phyloP scores from a whole-genome alignment of 2,329 filamentous ascomycete species.

The Ploettnerulaceae sp. region DNA sequence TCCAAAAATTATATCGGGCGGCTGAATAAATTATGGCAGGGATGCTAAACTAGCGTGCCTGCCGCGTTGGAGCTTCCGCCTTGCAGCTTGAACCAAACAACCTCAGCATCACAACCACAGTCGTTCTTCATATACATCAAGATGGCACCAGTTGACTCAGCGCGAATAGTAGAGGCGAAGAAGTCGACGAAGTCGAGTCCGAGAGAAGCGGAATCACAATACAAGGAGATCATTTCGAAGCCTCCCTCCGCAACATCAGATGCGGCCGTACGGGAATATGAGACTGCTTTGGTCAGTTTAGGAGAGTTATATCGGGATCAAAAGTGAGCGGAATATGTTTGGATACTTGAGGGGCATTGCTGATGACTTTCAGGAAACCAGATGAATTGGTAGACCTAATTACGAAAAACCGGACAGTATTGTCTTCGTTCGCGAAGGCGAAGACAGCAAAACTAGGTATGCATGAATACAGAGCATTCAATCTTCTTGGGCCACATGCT shows the following conservation, averaged over 20 bases:
- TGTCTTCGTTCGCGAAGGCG: slow-evolving; percentile 96
- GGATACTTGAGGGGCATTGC: slow-evolving; percentile 16
- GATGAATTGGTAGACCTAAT: slow-evolving; percentile 86
- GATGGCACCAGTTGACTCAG: slow-evolving; percentile 56
- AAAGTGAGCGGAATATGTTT: slow-evolving; percentile 50
- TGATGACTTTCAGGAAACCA: slow-evolving; percentile 54
- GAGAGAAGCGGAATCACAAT: slow-evolving; percentile 77
- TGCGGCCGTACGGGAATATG: slow-evolving; percentile 84
- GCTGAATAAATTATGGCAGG: slow-evolving; percentile 24
- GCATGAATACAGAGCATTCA: slow-evolving; percentile 29
- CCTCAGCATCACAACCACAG: slow-evolving; percentile 19
- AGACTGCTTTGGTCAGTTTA: slow-evolving; percentile 79
- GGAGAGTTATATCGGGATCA: slow-evolving; percentile 91
- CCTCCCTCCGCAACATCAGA: slow-evolving; percentile 79
- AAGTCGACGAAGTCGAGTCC: slow-evolving; percentile 76
- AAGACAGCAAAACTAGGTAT: slow-evolving; percentile 97
- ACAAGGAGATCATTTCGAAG: slow-evolving; percentile 84
- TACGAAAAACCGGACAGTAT: slow-evolving; percentile 80
- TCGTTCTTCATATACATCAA: slow-evolving; percentile 24
- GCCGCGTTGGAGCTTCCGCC: slow-evolving; percentile 7
- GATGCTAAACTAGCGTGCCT: slow-evolving; percentile 9
- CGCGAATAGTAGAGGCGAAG: slow-evolving; percentile 81
- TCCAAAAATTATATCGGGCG: slow-evolving; percentile 19
- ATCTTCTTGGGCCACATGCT: not conserved
- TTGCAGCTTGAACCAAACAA: slow-evolving; percentile 20